These are phyloP conservation scores for Phytophthora sp. DNA, from an alignment of 352 stramenopile genomes.

Conservation along the genomic window DNA sequence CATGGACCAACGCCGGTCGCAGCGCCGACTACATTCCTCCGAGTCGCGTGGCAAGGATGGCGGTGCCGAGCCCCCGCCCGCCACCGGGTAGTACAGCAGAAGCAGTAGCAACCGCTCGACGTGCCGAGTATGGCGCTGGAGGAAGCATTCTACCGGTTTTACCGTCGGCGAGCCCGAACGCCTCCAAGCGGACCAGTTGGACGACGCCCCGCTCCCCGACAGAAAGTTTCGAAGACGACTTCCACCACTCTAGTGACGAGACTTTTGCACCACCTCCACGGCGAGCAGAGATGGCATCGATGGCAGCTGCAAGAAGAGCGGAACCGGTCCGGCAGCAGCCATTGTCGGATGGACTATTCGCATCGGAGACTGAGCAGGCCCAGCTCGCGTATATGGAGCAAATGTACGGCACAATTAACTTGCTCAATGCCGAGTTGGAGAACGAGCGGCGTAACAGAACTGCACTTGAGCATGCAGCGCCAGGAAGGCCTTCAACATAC, in stretches of 20 bases:
- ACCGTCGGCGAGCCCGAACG: constrained; percentile 29
- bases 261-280: constrained; percentile 18
- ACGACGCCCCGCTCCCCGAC: constrained; percentile 42
- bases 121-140: constrained; percentile 19
- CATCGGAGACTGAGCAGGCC: constrained; percentile 33
- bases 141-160: constrained; percentile 49
- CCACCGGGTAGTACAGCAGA: constrained; percentile 19
- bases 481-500: constrained; percentile 6
- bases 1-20: constrained; percentile 17
- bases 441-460: constrained; percentile 41
- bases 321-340: constrained; percentile 9
- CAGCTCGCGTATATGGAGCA: constrained; percentile 77
- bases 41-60: constrained; percentile 29
- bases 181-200: constrained; percentile 54
- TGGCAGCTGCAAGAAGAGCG: constrained; percentile 15
- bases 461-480: constrained; percentile 5
- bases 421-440: constrained; percentile 53
- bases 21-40: constrained; percentile 23
- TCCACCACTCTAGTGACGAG: constrained; percentile 10
- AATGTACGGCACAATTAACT: constrained; percentile 69
- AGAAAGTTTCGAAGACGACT: constrained; percentile 11
- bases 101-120: constrained; percentile 30
- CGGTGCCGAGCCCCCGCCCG: constrained; percentile 32
- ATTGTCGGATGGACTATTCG: constrained; percentile 7
- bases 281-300: constrained; percentile 4